phyloP scores from a whole-genome alignment of 805 yeast species.

The Zygosaccharomyces rouxii region DNA sequence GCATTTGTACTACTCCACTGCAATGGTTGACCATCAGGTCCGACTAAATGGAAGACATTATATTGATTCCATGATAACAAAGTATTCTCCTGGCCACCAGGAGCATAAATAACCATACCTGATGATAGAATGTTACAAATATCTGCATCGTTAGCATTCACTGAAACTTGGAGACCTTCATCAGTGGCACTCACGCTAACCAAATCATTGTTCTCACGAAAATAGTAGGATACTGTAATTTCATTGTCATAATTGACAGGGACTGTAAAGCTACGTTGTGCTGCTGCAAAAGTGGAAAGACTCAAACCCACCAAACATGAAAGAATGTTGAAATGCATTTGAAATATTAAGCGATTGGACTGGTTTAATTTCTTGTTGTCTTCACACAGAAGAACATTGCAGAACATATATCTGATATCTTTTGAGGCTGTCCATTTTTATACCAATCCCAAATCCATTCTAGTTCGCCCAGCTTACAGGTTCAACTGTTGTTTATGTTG shows the following conservation, averaged over 20 bases:
- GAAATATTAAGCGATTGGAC: neutral
- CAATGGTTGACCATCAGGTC: constrained; percentile 15
- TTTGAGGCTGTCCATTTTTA: neutral
- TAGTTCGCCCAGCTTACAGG: neutral
- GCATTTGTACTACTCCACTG: constrained; percentile 19
- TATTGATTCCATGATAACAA: constrained; percentile 26
- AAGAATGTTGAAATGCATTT: constrained; percentile 9
- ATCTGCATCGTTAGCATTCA: constrained; percentile 14
- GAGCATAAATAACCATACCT: constrained; percentile 26
- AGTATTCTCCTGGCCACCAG: constrained; percentile 17
- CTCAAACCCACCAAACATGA: constrained; percentile 9
- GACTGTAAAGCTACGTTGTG: constrained; percentile 16
- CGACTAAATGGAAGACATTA: constrained; percentile 24
- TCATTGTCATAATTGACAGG: constrained; percentile 20
- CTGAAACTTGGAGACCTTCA: constrained; percentile 21
- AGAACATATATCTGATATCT: neutral
- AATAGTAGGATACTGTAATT: constrained; percentile 22
- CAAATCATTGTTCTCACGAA: constrained; percentile 18
- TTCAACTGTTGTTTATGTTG: neutral
- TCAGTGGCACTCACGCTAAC: constrained; percentile 19
- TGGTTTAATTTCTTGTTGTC: neutral
- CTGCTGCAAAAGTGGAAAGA: constrained; percentile 13
- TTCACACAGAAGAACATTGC: neutral
- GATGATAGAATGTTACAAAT: constrained; percentile 21
- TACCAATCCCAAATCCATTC: neutral